A percentile compares a stretch with the other conserved stretches of the same genome.
These are phyloP conservation scores for Aureobasidium pullulans DNA, from an alignment of 2,329 filamentous ascomycete genomes.

Conservation along the genomic window DNA sequence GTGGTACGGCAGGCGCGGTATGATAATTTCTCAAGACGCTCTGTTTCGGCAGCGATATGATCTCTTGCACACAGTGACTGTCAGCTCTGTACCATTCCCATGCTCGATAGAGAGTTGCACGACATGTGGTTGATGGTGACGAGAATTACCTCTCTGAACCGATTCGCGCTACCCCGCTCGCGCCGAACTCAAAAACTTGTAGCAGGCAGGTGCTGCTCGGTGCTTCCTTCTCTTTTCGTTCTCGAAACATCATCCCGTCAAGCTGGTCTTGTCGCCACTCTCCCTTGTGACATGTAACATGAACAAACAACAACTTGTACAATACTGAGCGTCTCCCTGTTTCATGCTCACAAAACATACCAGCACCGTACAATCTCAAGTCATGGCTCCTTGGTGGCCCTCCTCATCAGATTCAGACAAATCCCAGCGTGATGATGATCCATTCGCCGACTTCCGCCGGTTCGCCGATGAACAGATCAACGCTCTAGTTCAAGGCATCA, in stretches of 20 bases:
- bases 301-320: background rate
- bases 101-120: background rate
- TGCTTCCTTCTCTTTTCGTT: background rate
- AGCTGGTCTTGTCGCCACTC: constrained; percentile 2
- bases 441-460: constrained; percentile 54
- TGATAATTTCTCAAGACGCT: background rate
- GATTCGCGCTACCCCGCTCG: constrained; percentile 7
- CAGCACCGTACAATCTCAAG: background rate
- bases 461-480: constrained; percentile 53
- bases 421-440: constrained; percentile 34
- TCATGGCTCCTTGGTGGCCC: constrained; percentile 9
- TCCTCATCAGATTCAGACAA: background rate
- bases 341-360: background rate
- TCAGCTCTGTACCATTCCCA: no score
- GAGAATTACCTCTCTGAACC: background rate
- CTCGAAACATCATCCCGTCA: background rate
- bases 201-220: constrained; percentile 1
- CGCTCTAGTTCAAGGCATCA: constrained; percentile 38
- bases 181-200: constrained; percentile 2
- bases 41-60: background rate
- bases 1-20: background rate
- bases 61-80: background rate
- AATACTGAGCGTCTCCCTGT: background rate
- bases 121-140: background rate
- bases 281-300: background rate